These are phyloP conservation scores for Pleurotus tuoliensis DNA, from an alignment of 768 basidiomycete species.

Conservation along the genomic window DNA sequence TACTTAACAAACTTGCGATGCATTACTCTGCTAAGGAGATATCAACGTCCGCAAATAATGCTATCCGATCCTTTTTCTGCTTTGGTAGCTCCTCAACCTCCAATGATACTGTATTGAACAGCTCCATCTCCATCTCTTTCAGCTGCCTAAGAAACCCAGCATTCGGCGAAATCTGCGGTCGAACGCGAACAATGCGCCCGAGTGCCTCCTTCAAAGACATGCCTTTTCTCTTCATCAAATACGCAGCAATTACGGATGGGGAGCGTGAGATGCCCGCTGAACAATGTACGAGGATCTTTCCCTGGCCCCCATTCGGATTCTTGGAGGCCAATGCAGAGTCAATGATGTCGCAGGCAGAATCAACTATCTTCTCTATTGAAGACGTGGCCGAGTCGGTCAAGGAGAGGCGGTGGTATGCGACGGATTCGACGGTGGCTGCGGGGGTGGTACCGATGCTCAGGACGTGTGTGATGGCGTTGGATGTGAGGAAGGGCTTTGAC, in stretches of 20 bases:
- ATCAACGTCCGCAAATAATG: conserved; percentile 22
- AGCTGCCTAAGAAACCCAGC: conserved; percentile 39
- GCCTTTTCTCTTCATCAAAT: conserved; percentile 31
- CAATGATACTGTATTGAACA: conserved; percentile 24
- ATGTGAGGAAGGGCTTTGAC: conserved; percentile 25
- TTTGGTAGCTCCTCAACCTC: conserved; percentile 32
- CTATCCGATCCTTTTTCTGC: conserved; percentile 28
- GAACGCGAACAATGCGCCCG: conserved; percentile 25
- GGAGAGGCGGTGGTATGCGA: conserved; percentile 35
- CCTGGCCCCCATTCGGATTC: conserved; percentile 14
- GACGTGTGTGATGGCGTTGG: conserved; percentile 34
- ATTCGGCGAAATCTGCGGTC: conserved; percentile 38
- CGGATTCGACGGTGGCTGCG: conserved; percentile 18
- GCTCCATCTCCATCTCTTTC: conserved; percentile 28
- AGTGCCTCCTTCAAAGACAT: conserved; percentile 37
- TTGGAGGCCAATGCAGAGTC: conserved; percentile 18
- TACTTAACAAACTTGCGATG: too few species aligned
- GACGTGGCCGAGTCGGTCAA: conserved; percentile 29
- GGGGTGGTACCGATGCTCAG: conserved; percentile 37
- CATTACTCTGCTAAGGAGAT: too few species aligned
- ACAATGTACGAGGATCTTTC: conserved; percentile 41
- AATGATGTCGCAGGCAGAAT: conserved; percentile 28
- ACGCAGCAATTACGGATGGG: conserved; percentile 36
- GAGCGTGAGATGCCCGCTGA: conserved; percentile 43
- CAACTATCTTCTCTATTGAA: conserved; percentile 21